Evolutionary conservation across 2,329 filamentous ascomycete species (phyloP).

Genomic region (Rutstroemia sp.): DNA sequence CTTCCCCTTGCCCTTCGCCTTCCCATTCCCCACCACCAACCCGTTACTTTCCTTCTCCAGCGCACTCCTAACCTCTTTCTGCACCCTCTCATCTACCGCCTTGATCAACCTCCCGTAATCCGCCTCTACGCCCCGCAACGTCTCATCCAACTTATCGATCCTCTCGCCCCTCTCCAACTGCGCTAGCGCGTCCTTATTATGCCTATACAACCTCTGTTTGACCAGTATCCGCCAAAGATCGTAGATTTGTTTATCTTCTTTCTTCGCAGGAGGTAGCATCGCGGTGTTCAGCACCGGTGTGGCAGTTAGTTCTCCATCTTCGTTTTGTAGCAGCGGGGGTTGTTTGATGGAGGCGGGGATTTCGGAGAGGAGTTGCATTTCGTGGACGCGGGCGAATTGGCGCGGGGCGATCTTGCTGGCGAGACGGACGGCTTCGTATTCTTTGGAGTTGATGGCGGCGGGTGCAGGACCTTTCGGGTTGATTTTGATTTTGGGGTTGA

Average conservation of each 20-base stretch:
- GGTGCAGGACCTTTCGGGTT: slow-evolving; percentile 42
- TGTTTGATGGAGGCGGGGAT: slow-evolving; percentile 51
- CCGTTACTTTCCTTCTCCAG: not conserved
- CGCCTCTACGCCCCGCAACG: slow-evolving; percentile 58
- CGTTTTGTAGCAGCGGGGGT: slow-evolving; percentile 31
- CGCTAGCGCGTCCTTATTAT: slow-evolving; percentile 64
- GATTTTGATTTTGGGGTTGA: slow-evolving; percentile 46
- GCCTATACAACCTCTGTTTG: slow-evolving; percentile 70
- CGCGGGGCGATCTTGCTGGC: slow-evolving; percentile 65
- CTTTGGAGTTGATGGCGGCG: slow-evolving; percentile 47
- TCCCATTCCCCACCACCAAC: not conserved
- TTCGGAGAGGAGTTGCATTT: slow-evolving; percentile 64
- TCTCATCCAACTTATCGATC: slow-evolving; percentile 64
- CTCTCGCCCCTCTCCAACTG: slow-evolving; percentile 63
- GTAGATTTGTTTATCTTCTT: slow-evolving; percentile 54
- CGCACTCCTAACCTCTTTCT: slow-evolving; percentile 6
- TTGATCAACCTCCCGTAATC: slow-evolving; percentile 63
- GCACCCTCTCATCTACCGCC: slow-evolving; percentile 14
- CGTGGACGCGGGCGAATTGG: slow-evolving; percentile 68
- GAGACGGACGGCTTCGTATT: slow-evolving; percentile 49
- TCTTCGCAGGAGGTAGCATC: slow-evolving; percentile 16
- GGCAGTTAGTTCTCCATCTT: slow-evolving; percentile 20
- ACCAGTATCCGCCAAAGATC: slow-evolving; percentile 66
- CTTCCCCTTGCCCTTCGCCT: slow-evolving; percentile 13
- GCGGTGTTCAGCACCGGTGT: too few species aligned